Evolutionary conservation across 768 basidiomycete genomes (phyloP).

Genomic region (Lactifluus rugatus): DNA sequence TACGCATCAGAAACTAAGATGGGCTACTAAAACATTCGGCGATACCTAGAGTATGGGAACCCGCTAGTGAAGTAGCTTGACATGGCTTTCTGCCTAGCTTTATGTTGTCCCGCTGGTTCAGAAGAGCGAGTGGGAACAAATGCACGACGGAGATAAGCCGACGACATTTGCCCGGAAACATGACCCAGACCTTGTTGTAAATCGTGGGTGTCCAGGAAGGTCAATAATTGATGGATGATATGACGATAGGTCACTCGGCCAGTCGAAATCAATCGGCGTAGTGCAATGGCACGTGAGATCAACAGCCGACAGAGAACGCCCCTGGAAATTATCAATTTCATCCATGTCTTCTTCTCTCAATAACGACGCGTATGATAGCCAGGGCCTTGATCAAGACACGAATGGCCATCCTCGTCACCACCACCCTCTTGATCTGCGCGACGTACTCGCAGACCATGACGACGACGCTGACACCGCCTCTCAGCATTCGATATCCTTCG

Average conservation of each 20-base stretch:
- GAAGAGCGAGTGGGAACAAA: not conserved
- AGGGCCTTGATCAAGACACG: not conserved
- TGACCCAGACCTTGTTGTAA: not conserved
- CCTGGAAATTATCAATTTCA: not conserved
- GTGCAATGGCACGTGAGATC: too few relatives aligned
- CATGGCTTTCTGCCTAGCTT: conserved; percentile 4
- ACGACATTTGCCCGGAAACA: conserved; percentile 10
- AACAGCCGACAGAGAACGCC: not conserved
- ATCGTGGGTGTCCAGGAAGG: too few relatives aligned
- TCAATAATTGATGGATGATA: not conserved
- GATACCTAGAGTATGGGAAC: conserved; percentile 13
- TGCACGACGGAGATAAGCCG: not conserved
- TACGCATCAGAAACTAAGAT: not conserved
- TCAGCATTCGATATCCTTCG: conserved; percentile 63
- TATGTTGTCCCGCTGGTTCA: not conserved
- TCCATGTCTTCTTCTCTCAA: conserved; percentile 7
- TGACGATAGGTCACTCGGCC: too few relatives aligned
- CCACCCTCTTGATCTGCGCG: conserved; percentile 18
- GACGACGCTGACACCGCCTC: conserved; percentile 70
- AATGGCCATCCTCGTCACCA: not conserved
- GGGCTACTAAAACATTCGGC: not conserved
- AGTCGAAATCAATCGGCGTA: too few relatives aligned
- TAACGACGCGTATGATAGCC: conserved; percentile 11
- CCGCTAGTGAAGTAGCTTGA: conserved; percentile 2
- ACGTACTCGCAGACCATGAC: conserved; percentile 29